These are phyloP conservation scores for Cryphonectria parasitica DNA, from an alignment of 2,329 filamentous ascomycete genomes.

Conservation along the genomic window DNA sequence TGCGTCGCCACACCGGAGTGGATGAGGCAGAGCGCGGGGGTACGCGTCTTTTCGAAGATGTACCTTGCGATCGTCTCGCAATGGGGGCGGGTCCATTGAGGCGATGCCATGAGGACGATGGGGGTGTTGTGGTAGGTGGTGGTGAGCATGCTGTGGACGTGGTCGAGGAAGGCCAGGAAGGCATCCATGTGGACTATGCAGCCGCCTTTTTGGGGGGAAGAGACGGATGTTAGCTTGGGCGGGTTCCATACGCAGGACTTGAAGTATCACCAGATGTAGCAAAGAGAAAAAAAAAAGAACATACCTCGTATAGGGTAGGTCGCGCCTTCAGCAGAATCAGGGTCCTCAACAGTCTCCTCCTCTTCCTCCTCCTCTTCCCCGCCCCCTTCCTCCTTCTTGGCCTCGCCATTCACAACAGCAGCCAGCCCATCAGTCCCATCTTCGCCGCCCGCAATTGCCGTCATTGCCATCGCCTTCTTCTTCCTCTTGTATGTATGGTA, in stretches of 20 bases:
- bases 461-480: slow-evolving; percentile 43
- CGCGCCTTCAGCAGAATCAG: slow-evolving; percentile 84
- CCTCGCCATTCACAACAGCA: slow-evolving; percentile 31
- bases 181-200: slow-evolving; percentile 88
- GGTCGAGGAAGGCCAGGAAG: slow-evolving; percentile 90
- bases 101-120: slow-evolving; percentile 86
- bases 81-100: slow-evolving; percentile 87
- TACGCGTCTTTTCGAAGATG: slow-evolving; percentile 96
- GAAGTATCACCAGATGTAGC: neutral
- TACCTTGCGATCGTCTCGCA: slow-evolving; percentile 89
- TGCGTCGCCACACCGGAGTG: slow-evolving; percentile 86
- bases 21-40: slow-evolving; percentile 87
- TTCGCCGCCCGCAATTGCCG: slow-evolving; percentile 29
- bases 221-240: slow-evolving; percentile 7
- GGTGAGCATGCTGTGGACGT: slow-evolving; percentile 87
- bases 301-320: slow-evolving; percentile 78
- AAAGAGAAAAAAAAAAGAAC: no score
- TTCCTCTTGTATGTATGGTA: slow-evolving; percentile 74
- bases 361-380: slow-evolving; percentile 55
- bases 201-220: slow-evolving; percentile 54
- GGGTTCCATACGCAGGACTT: neutral
- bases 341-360: slow-evolving; percentile 82
- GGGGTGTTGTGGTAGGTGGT: slow-evolving; percentile 96
- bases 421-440: slow-evolving; percentile 34
- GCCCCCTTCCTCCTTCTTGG: slow-evolving; percentile 32